A percentile compares a stretch with the other conserved stretches of the same genome.
Evolutionary conservation across 805 yeast species (phyloP).

Genomic region (Nakazawaea wickerhamii): DNA sequence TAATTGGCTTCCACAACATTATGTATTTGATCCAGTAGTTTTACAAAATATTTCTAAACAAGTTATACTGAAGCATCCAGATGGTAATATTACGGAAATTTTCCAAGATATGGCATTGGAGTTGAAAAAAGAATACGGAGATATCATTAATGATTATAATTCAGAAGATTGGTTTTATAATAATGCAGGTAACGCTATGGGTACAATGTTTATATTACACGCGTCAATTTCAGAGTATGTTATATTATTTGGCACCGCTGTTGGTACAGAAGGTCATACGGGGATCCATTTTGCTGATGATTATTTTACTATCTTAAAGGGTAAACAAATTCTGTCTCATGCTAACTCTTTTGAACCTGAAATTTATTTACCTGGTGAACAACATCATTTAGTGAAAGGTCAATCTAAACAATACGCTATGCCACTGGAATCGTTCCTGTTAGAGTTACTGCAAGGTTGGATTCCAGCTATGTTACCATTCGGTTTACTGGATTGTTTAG

Average conservation of each 20-base stretch:
- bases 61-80: constrained; percentile 48
- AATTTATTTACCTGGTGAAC: constrained; percentile 81
- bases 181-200: constrained; percentile 99
- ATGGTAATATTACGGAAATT: constrained; percentile 55
- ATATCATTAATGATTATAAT: constrained; percentile 63
- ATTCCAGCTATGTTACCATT: constrained; percentile 97
- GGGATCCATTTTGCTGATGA: constrained; percentile 98
- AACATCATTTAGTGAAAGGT: constrained; percentile 75
- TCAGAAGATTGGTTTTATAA: constrained; percentile 91
- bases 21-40: constrained; percentile 61
- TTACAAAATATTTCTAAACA: constrained; percentile 55
- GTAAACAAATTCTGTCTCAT: constrained; percentile 68
- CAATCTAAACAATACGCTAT: constrained; percentile 77
- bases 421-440: constrained; percentile 78
- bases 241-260: constrained; percentile 88
- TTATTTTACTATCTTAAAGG: constrained; percentile 84
- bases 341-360: constrained; percentile 62
- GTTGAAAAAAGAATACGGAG: constrained; percentile 64
- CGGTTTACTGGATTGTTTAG: constrained; percentile 76
- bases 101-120: constrained; percentile 55
- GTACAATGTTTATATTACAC: constrained; percentile 89
- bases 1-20: constrained; percentile 67
- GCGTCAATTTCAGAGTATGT: constrained; percentile 92
- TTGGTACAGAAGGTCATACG: constrained; percentile 94
- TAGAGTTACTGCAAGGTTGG: constrained; percentile 98